These are phyloP conservation scores for Polytolypa hystricis DNA, from an alignment of 2,329 filamentous ascomycete species.

Conservation along the genomic window DNA sequence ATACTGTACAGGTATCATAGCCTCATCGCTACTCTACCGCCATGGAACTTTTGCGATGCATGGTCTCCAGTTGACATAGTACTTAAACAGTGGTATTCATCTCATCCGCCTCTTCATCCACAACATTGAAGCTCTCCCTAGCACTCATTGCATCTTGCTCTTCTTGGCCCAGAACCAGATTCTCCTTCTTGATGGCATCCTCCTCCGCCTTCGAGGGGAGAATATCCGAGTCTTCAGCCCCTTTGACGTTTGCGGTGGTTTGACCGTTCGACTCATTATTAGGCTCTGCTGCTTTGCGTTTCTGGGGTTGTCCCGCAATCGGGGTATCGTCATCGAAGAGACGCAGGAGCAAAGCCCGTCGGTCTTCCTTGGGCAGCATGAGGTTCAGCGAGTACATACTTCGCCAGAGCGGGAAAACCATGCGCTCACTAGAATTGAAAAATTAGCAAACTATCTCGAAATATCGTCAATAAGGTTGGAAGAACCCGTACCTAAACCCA, in stretches of 20 bases:
- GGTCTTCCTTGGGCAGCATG: conserved; percentile 96
- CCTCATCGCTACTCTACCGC: no score
- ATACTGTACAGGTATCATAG: no score
- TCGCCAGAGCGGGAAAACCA: conserved; percentile 90
- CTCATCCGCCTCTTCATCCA: conserved; percentile 35
- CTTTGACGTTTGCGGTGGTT: conserved; percentile 3
- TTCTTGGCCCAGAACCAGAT: conserved; percentile 27
- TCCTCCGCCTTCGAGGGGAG: conserved; percentile 23
- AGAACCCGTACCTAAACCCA: conserved; percentile 39
- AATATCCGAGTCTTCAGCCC: conserved; percentile 3
- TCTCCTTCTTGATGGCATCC: conserved; percentile 28
- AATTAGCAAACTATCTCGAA: not conserved
- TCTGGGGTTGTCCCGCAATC: conserved; percentile 52
- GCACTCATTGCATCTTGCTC: conserved; percentile 31
- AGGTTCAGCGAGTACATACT: conserved; percentile 85
- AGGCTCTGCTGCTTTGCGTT: conserved; percentile 16
- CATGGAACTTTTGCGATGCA: no score
- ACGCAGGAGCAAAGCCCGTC: conserved; percentile 79
- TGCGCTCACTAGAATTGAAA: conserved; percentile 47
- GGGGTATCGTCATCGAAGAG: conserved; percentile 84
- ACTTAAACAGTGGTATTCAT: conserved; percentile 38
- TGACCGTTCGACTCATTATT: conserved; percentile 3
- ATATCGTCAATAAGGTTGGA: conserved; percentile 13
- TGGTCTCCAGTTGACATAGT: no score
- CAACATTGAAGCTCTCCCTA: conserved; percentile 32